phyloP scores from a whole-genome alignment of 768 basidiomycete species.

The Xerocomellus chrysenteron region DNA sequence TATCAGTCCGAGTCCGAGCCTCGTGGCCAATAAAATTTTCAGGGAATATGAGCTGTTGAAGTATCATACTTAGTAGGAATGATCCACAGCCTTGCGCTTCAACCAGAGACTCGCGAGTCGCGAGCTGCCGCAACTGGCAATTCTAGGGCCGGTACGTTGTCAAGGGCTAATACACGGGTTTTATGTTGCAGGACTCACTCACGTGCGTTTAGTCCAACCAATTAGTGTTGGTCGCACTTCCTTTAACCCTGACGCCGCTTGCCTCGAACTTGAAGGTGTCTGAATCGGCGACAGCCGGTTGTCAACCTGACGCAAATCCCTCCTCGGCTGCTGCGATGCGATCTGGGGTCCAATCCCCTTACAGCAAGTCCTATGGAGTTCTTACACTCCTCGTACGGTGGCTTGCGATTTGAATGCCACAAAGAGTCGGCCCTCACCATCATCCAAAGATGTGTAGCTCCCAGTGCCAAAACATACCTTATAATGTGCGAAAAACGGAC shows the following conservation, averaged over 20 bases:
- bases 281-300: slow-evolving; percentile 1
- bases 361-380: background rate
- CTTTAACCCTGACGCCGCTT: slow-evolving; percentile 4
- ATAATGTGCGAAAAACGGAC: background rate
- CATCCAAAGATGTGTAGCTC: background rate
- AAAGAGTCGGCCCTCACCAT: background rate
- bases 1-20: background rate
- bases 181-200: slow-evolving; percentile 3
- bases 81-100: background rate
- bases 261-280: background rate
- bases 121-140: too few species aligned
- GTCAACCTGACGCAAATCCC: slow-evolving; percentile 3
- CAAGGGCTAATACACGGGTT: background rate
- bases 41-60: background rate
- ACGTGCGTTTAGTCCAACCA: background rate
- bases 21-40: background rate
- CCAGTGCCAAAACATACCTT: too few species aligned
- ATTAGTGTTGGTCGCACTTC: background rate
- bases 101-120: background rate
- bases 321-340: background rate
- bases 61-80: background rate
- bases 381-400: background rate
- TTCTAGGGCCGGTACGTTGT: background rate
- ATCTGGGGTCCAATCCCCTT: background rate
- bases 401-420: background rate